Evolutionary conservation across 192 early-diverging fungal genomes (phyloP), one percentile per base, ranked within the genome.

Genomic region (Coemansia sp.): DNA sequence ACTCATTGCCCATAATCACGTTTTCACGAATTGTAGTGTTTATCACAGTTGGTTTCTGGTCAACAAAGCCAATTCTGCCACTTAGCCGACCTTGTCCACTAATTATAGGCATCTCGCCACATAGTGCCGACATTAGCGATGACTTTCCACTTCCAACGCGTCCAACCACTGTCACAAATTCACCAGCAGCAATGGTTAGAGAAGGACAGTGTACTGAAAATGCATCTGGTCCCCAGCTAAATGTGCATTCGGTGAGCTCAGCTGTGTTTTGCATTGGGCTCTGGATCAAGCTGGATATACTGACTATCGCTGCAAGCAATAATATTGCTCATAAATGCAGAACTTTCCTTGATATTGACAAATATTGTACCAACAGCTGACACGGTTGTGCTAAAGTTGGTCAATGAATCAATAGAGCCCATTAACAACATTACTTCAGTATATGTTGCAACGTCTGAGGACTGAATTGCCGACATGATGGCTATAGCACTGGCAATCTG

Each of bases 51-150:
- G 83, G 75, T 49, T 72, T 67, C 59, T 83, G 82, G 26, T 63
- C 56, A 19, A 79, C 72, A 23, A 75, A 83, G 31, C 76, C 73
- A 19, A 80, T 73, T 9, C 72, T 67, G 1, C 93, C 93, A 43
- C 86, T 74, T 6, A 95, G 51, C 25, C 66, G 72, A 2, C 94
- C 92, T 6, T 82, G 71, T 6, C 93, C 93, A 22, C 61, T 61
- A 3, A 80, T 53, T 61, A 88, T 82, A 35, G 90, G 88, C 90
- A 94, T 96, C 75, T 98, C 95, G 8, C 91, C 84, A 61, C 93
- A 91, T 6, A 93, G 69, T 0, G 88, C 75, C 0, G 71, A 69
- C 9, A 93, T 68, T 59, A 93, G 75, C 51, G 83, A 85, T 19
- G 76, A 80, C 55, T 91, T 92, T 3, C 90, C 89, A 11, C 90